A percentile compares a stretch with the other conserved stretches of the same genome.
These are phyloP conservation scores for Dunaliella primolecta DNA, from an alignment of 139 green algal species.

Conservation along the genomic window DNA sequence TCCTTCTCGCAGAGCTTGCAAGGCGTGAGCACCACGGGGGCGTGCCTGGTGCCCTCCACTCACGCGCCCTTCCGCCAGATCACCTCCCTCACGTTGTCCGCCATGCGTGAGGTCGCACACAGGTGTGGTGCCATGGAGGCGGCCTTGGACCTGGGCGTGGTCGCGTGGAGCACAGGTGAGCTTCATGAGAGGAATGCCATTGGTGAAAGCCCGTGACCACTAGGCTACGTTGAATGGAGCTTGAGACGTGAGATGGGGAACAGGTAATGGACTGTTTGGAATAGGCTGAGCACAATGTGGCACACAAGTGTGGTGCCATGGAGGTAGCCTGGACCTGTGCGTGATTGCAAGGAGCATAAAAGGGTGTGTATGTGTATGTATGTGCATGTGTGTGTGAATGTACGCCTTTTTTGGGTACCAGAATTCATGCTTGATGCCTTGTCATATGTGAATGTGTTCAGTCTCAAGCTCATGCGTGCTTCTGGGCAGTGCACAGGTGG, in stretches of 20 bases:
- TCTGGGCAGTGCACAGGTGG: too few species aligned
- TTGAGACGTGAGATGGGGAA: too few species aligned
- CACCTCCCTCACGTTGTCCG: background rate
- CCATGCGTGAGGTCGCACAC: slow-evolving; percentile 13
- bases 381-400: background rate
- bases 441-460: too few species aligned
- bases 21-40: background rate
- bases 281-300: too few species aligned
- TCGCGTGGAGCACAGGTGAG: background rate
- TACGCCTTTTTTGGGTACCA: too few species aligned
- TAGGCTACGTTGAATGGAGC: too few species aligned
- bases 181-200: too few species aligned
- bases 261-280: too few species aligned
- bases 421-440: too few species aligned
- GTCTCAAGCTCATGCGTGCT: too few species aligned
- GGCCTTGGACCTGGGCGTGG: background rate
- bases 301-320: slow-evolving; percentile 7
- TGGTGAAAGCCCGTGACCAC: too few species aligned
- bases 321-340: background rate
- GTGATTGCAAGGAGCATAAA: background rate
- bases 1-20: background rate
- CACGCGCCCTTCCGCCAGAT: background rate
- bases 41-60: background rate
- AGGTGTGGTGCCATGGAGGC: slow-evolving; percentile 1
- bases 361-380: background rate